Base-by-base conservation (phyloP, 2,329 filamentous ascomycete species). In the Coleophoma eucalyptorum region DNA sequence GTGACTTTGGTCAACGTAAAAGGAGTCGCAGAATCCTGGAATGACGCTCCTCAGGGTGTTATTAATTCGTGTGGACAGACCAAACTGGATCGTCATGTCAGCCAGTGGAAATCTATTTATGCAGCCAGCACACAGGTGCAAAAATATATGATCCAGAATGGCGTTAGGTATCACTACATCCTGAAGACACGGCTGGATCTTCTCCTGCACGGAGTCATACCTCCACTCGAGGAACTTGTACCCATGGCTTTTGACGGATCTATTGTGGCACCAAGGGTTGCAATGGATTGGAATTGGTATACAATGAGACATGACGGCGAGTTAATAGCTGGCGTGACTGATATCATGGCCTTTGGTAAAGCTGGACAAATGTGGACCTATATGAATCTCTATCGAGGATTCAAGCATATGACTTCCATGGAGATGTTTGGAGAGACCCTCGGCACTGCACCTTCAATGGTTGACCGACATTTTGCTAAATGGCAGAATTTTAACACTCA, bases 261-360 rank as follows among this genome's bases (percentile, higher is more conserved):
- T 5, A 18, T 58, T 15, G 46, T 58, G 18, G 52, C 52, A 31
- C 55, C 56, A 15, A 55, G 56, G 33, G 55, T 58, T n/a, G 50
- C 52, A 4, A 46, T 58, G 26, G 56, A 58, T 35, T 58, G 56
- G 56, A 57, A 55, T 3, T 58, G 56, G 56, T 55, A 58, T 38
- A 48, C 55, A 3, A 55, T 58, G 52, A 53, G 57, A 11, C 56
- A 58, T 45, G 54, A 57, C 20, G 56, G 55, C 18, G 50, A 53
- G 34, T 45, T 57, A 21, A 55, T 53, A 18, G 55, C 56, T 20
- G 56, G 56, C 11, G 55, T 57, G 19, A 57, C 52, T 18, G 56
- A 58, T 42, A 57, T 58, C 35, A 57, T 52, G n/a, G 56, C 56
- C 5, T 58, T 58, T 34, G 56, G 56, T 4, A 50, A 52, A 2